These are phyloP conservation scores for Chamaecyparis obtusa DNA, from an alignment of 75 land plant genomes.

Conservation along the genomic window DNA sequence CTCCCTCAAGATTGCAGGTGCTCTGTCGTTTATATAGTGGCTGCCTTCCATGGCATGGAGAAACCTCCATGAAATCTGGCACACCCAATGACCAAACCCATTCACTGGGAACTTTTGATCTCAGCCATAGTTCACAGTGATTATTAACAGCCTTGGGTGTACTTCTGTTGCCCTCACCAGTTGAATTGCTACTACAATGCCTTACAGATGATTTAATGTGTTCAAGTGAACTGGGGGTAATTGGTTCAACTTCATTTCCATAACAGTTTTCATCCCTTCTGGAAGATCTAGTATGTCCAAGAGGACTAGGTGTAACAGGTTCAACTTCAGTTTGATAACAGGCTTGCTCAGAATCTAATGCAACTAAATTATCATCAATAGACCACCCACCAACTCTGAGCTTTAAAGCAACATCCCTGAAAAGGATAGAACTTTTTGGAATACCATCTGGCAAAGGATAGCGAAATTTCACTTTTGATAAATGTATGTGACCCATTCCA, in stretches of 20 bases:
- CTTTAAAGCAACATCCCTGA: conserved; percentile 9
- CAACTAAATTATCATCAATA: neutral
- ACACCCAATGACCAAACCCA: conserved; percentile 53
- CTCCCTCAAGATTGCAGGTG: conserved; percentile 83
- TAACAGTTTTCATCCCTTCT: neutral
- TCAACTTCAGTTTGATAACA: no score
- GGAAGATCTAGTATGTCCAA: no score
- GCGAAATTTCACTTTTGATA: conserved; percentile 76
- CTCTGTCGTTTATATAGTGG: conserved; percentile 45
- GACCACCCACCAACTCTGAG: neutral
- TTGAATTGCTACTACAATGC: neutral
- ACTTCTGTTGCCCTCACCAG: neutral
- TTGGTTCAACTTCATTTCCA: conserved; percentile 8
- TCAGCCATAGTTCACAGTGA: conserved; percentile 44
- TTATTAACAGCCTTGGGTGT: neutral
- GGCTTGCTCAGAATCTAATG: conserved; percentile 8
- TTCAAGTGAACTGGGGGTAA: neutral
- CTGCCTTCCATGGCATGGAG: conserved; percentile 5
- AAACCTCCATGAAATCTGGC: conserved; percentile 8
- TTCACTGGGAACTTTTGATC: conserved; percentile 49
- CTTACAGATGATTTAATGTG: neutral
- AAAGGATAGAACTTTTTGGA: neutral
- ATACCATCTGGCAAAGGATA: conserved; percentile 65
- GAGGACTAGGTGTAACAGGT: no score
- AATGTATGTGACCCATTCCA: conserved; percentile 92